phyloP scores from a whole-genome alignment of 805 yeast species.

The Kuraishia hungarica region DNA sequence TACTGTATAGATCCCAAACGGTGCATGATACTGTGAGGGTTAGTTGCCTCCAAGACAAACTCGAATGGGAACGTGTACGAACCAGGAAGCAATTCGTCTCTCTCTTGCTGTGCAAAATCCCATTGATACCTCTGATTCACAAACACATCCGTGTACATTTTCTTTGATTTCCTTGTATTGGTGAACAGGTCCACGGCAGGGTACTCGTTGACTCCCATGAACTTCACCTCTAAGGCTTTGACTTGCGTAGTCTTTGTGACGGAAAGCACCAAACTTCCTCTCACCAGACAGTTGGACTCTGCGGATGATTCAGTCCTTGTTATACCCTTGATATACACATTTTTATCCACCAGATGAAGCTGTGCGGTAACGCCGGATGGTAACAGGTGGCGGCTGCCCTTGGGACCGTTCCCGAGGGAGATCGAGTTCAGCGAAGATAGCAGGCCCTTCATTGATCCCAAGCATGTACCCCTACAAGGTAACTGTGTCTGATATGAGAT shows the following conservation, averaged over 20 bases:
- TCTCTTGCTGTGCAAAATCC: conserved; percentile 3
- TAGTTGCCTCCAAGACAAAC: conserved; percentile 13
- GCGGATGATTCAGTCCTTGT: background rate
- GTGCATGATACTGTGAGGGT: conserved; percentile 17
- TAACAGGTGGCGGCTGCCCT: background rate
- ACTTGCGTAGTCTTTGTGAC: background rate
- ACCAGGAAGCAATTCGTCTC: conserved; percentile 10
- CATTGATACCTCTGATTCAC: conserved; percentile 5
- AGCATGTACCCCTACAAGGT: too few species aligned
- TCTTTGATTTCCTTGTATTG: background rate
- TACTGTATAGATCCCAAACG: conserved; percentile 13
- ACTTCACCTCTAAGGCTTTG: background rate
- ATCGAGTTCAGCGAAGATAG: background rate
- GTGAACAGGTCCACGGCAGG: background rate
- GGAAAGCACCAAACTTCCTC: background rate
- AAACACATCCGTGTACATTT: background rate
- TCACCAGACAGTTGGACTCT: background rate
- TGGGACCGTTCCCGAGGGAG: background rate
- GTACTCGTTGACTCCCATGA: background rate
- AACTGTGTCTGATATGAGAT: too few species aligned
- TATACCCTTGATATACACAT: background rate
- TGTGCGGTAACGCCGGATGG: background rate
- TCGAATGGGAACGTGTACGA: conserved; percentile 17
- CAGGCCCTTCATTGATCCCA: background rate
- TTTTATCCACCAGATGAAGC: background rate